A percentile compares a stretch with the other conserved stretches of the same genome.
phyloP scores from a whole-genome alignment of 2,329 filamentous ascomycete species.

The Sporothrix pseudoabietina region DNA sequence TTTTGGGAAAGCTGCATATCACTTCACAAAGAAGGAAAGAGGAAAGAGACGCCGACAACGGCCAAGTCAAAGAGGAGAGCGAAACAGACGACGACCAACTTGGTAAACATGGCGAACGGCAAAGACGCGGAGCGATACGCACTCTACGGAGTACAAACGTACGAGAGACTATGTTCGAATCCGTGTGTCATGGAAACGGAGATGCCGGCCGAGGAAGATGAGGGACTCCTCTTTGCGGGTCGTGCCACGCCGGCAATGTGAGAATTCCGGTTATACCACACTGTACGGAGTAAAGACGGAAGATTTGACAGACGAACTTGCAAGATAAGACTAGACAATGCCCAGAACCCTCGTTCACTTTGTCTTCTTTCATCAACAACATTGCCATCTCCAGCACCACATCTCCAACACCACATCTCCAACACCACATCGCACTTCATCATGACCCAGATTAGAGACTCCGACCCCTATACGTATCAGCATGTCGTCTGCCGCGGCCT shows the following conservation, averaged over 20 bases:
- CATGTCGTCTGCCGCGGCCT: conserved; percentile 36
- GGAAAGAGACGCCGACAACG: conserved; percentile 3
- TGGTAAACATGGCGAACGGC: neutral
- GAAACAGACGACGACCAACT: neutral
- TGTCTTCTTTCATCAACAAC: neutral
- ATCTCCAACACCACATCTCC: neutral
- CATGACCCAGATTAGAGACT: conserved; percentile 23
- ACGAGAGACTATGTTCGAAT: neutral
- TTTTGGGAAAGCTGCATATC: neutral
- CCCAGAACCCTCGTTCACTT: neutral
- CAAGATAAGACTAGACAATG: neutral
- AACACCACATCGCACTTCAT: no score
- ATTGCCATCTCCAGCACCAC: neutral
- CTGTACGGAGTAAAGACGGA: neutral
- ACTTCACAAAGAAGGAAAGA: neutral
- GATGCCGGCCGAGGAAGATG: neutral
- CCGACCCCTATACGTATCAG: conserved; percentile 33
- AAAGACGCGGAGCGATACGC: neutral
- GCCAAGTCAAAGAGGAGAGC: neutral
- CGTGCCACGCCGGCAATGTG: neutral
- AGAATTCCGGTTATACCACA: no score
- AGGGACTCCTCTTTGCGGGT: neutral
- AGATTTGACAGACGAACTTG: neutral
- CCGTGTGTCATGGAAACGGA: neutral
- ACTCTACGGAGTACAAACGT: no score